Base-by-base conservation (phyloP, 495 filamentous ascomycete genomes). In the Aspergillus haitiensis region DNA sequence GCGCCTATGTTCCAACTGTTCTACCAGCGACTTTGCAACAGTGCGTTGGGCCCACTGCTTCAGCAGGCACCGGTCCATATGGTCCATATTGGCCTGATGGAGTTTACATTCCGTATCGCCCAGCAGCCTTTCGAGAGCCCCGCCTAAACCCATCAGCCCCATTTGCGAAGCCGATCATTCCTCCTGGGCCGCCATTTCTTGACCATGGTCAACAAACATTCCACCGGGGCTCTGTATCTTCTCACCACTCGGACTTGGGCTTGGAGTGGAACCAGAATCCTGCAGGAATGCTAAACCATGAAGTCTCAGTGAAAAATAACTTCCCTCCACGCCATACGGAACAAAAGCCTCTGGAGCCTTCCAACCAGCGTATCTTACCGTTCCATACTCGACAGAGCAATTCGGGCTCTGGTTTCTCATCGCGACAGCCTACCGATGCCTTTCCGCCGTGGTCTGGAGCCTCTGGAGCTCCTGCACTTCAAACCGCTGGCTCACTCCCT, bases 71-170 rank as follows among this genome's bases (percentile, higher is more conserved):
- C 37, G 86, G 85, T 5, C 83, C 88, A 13, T 89, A 84, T 71
- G 90, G 89, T 3, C 84, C 87, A 13, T 88, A 88, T 63, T 94
- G 89, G 89, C 85, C 86, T 11, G 86, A 96, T 72, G 87, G 88
- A 6, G 86, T 80, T 12, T 86, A 86, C 65, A 86, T 88, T 33
- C 89, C 89, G n/a, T 91, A 89, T 72, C 76, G 84, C 57, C 87
- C 87, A 50, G 81, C 87, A 31, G 82, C 87, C 21, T 66, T 88
- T 60, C 78, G 84, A 47, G 86, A 88, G 72, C 72, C 82, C 6
- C 78, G 82, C n/a, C 84, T 74, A 50, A 68, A 70, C 52, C 56
- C 70, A 7, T 64, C 71, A 10, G 58, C 58, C 3, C 49, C 64
- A 3, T 70, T 69, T 39, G 50, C 58, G 21, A 66, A 67, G 37